Conservation (phyloP, 2,329 filamentous ascomycete species). For the Aschersonia sp. region DNA sequence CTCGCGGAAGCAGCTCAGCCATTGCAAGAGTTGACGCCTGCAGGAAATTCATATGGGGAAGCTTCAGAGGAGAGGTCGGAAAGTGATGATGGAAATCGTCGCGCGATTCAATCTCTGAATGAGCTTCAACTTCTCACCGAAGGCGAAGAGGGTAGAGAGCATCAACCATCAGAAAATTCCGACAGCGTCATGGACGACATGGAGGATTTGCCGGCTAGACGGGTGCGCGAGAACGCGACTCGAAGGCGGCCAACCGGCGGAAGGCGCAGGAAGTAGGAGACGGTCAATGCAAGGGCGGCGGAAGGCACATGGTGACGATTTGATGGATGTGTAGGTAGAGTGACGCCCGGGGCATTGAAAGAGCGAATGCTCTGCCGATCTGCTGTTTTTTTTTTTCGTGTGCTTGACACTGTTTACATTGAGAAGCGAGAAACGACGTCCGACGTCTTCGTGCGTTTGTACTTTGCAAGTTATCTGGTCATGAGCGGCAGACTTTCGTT, state of each 20-base stretch:
- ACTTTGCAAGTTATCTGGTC: too few species aligned
- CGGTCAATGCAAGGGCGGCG: too few species aligned
- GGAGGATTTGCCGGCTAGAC: conserved; percentile 23
- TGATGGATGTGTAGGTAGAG: too few species aligned
- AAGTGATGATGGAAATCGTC: neutral
- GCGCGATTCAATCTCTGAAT: conserved; percentile 14
- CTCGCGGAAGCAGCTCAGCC: conserved; percentile 8
- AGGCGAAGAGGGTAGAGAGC: conserved; percentile 3
- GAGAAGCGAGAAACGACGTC: too few species aligned
- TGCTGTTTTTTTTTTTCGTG: too few species aligned
- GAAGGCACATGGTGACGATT: too few species aligned
- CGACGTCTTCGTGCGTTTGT: too few species aligned
- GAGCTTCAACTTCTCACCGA: conserved; percentile 11
- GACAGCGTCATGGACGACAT: conserved; percentile 27
- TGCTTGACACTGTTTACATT: too few species aligned
- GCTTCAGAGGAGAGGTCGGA: neutral
- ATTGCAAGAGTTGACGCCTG: conserved; percentile 12
- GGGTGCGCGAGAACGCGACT: neutral
- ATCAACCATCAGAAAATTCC: conserved; percentile 8
- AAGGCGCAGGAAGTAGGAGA: too few species aligned
- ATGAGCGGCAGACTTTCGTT: too few species aligned
- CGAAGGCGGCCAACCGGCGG: neutral
- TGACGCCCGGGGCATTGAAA: too few species aligned
- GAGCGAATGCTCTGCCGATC: too few species aligned
- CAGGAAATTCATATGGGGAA: neutral